Evolutionary conservation across 805 yeast species (phyloP), one percentile per base, ranked within the genome.

Genomic region (Suhomyces pyralidae): DNA sequence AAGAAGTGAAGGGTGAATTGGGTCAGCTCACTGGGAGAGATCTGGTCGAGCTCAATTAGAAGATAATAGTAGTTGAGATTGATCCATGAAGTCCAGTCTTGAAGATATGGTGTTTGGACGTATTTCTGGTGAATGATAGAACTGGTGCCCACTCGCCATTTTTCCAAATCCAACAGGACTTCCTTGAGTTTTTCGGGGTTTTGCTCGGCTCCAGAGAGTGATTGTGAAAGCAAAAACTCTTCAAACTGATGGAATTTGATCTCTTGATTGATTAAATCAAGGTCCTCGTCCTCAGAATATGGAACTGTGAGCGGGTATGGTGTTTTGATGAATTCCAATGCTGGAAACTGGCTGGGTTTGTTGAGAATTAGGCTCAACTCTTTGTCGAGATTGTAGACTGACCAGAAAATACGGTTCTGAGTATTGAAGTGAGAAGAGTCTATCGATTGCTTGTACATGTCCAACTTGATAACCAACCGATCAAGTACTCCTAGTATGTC

Each of bases 1-100:
- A 75, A 61, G 53, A 74, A 75, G 53, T 75, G 79, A 15, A 73
- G 62, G 7, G 77, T 68, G 57, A 74, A 74, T 55, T 74, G 79
- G 46, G 67, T 66, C 48, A 72, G 67, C 51, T 74, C 73, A 15
- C 70, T 67, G 5, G 67, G 52, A 8, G 75, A 69, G 2, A 73
- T 52, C 58, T 73, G 78, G 59, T 75, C 79, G 25, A 76, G 56
- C 58, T 76, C 79, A 22, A 74, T 68, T 34, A 68, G 58, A 20
- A 75, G 57, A 55, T 71, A 76, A 55, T 70, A 74, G 58, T 71
- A 74, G 55, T 73, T 68, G 52, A 74, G 57, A 55, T 75, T 72
- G 15, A 71, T 61, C 36, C 67, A 53, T 1, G 74, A 65, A 9
- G 71, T 67, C 50, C 60, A 66, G 48, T 72, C 72, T 53, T 67